Evolutionary conservation across 1,284 basidiomycete species (phyloP).

Genomic region (Cryptococcus hybrid): DNA sequence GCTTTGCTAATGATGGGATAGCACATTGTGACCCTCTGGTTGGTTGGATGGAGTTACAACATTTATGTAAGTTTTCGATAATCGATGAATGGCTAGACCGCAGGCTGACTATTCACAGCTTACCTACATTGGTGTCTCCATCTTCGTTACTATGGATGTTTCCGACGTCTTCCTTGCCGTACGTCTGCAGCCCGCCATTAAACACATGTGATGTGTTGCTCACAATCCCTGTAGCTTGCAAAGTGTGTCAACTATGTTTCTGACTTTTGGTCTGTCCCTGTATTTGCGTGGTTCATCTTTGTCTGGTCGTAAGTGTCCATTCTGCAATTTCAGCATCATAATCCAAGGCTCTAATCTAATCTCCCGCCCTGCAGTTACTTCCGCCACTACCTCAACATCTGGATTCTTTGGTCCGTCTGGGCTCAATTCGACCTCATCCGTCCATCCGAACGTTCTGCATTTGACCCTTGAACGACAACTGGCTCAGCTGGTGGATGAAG

Average conservation of each 20-base stretch:
- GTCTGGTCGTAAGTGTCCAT: slow-evolving; percentile 72
- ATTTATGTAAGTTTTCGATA: slow-evolving; percentile 57
- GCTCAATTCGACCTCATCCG: slow-evolving; percentile 74
- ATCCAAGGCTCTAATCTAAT: background rate
- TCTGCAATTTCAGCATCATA: background rate
- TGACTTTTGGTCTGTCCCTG: slow-evolving; percentile 61
- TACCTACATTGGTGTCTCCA: slow-evolving; percentile 65
- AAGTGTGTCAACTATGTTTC: slow-evolving; percentile 86
- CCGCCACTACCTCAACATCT: slow-evolving; percentile 88
- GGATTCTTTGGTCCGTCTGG: slow-evolving; percentile 86
- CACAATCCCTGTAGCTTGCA: slow-evolving; percentile 58
- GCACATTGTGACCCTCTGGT: slow-evolving; percentile 93
- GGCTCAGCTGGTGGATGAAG: slow-evolving; percentile 74
- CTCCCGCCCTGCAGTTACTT: slow-evolving; percentile 56
- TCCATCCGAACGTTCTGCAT: slow-evolving; percentile 50
- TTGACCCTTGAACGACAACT: slow-evolving; percentile 64
- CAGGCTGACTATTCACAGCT: slow-evolving; percentile 2
- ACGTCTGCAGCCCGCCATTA: slow-evolving; percentile 35
- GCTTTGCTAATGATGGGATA: slow-evolving; percentile 6
- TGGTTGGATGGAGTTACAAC: slow-evolving; percentile 89
- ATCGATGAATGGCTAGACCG: background rate
- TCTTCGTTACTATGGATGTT: slow-evolving; percentile 96
- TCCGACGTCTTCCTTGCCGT: slow-evolving; percentile 82
- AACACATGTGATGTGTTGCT: background rate
- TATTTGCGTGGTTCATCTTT: slow-evolving; percentile 67